A percentile compares a stretch with the other conserved stretches of the same genome.
phyloP scores from a whole-genome alignment of 768 basidiomycete genomes.

The Plicaturopsis crispa region DNA sequence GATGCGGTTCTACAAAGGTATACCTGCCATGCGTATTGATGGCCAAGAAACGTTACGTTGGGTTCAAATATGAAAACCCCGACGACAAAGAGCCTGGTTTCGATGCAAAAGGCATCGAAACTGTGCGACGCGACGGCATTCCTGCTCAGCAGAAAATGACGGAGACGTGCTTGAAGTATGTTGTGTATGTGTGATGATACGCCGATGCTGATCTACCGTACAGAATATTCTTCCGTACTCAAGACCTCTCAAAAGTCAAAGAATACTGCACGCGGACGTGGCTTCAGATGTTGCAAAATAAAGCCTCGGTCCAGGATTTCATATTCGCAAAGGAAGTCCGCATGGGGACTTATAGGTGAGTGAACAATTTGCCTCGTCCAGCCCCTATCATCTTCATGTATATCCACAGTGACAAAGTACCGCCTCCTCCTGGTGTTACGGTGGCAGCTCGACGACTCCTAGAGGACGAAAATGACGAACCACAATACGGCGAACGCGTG shows the following conservation, averaged over 20 bases:
- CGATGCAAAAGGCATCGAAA: conserved; percentile 98
- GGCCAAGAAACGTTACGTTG: conserved; percentile 98
- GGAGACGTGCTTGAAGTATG: conserved; percentile 82
- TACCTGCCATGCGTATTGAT: conserved; percentile 92
- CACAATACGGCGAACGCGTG: conserved; percentile 89
- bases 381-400: background rate
- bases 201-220: conserved; percentile 2
- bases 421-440: conserved; percentile 87
- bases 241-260: conserved; percentile 86
- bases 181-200: background rate
- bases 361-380: background rate
- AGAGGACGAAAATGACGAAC: conserved; percentile 72
- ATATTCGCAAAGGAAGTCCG: conserved; percentile 91
- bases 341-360: conserved; percentile 88
- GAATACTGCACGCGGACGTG: conserved; percentile 80
- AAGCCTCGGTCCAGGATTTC: conserved; percentile 84
- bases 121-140: conserved; percentile 88
- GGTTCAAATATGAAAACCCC: conserved; percentile 86
- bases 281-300: conserved; percentile 76
- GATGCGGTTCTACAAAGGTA: conserved; percentile 51
- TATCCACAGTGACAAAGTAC: conserved; percentile 59
- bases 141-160: conserved; percentile 90
- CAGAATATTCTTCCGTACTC: conserved; percentile 85
- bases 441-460: conserved; percentile 74
- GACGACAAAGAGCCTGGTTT: conserved; percentile 76